Percentiles rank a stretch among this genome's conserved stretches.
These are phyloP conservation scores for Vitis amurensis DNA, from an alignment of 164 flowering plant species.

Conservation along the genomic window DNA sequence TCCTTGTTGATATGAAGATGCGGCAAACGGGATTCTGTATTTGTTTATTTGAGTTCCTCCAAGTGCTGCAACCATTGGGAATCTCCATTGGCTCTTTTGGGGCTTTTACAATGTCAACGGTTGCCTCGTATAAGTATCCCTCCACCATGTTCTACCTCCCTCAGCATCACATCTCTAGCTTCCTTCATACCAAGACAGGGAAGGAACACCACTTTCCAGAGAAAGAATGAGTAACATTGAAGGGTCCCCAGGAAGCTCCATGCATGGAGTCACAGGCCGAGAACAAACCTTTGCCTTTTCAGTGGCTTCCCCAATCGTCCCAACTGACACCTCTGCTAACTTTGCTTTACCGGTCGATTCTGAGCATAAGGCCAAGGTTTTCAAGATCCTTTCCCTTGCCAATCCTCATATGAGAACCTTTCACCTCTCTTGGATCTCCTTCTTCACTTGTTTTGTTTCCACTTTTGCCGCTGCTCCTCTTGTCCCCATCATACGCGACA, in stretches of 20 bases:
- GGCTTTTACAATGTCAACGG: too few species aligned
- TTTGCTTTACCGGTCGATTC: slow-evolving; percentile 70
- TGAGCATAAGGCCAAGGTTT: slow-evolving; percentile 67
- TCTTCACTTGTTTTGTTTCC: slow-evolving; percentile 79
- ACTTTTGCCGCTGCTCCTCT: slow-evolving; percentile 87
- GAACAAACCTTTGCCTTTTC: slow-evolving; percentile 33
- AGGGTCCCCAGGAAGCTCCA: slow-evolving; percentile 31
- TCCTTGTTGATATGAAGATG: slow-evolving; percentile 4
- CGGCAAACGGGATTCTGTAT: slow-evolving; percentile 19
- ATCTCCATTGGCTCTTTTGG: too few species aligned
- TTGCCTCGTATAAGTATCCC: too few species aligned
- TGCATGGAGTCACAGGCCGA: slow-evolving; percentile 38
- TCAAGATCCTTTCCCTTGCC: slow-evolving; percentile 56
- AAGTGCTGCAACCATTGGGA: too few species aligned
- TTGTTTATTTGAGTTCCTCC: slow-evolving; percentile 1
- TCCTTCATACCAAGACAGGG: not conserved
- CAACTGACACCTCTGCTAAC: slow-evolving; percentile 23
- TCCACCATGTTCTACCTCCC: too few species aligned
- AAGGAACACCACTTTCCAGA: not conserved
- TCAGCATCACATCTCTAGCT: not conserved
- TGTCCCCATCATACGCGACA: slow-evolving; percentile 85
- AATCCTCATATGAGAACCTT: slow-evolving; percentile 86
- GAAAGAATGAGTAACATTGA: too few species aligned
- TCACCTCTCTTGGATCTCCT: slow-evolving; percentile 79
- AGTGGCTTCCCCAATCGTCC: slow-evolving; percentile 23